Percentiles rank a stretch among this genome's conserved stretches.
These are phyloP conservation scores for Suillus subalutaceus DNA, from an alignment of 768 basidiomycete species.

Conservation along the genomic window DNA sequence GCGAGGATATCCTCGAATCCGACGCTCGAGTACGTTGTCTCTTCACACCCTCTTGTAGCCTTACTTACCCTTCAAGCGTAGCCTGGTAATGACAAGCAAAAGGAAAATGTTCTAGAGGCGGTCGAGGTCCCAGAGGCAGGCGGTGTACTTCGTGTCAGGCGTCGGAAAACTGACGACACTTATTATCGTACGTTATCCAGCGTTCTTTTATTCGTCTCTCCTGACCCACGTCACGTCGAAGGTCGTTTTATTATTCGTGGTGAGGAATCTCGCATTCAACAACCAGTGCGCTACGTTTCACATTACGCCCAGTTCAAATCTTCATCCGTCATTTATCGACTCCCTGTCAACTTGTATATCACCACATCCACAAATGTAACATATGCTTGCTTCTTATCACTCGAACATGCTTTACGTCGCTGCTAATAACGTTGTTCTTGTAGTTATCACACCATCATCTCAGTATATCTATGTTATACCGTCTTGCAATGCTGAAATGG, in stretches of 20 bases:
- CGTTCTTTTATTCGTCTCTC: neutral
- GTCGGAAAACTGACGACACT: neutral
- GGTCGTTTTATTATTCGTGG: neutral
- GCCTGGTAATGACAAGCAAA: neutral
- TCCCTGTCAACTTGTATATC: neutral
- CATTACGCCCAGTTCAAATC: neutral
- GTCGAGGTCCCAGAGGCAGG: neutral
- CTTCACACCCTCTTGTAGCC: neutral
- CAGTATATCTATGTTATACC: neutral
- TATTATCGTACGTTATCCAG: constrained; percentile 5
- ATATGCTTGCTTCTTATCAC: neutral
- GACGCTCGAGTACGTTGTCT: neutral
- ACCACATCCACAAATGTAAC: neutral
- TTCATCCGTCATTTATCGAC: neutral
- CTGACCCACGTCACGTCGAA: neutral
- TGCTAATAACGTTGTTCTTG: neutral
- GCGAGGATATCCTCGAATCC: neutral
- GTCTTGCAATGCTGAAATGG: neutral
- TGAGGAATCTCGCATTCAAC: neutral
- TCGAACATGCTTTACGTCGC: neutral
- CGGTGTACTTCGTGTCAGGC: neutral
- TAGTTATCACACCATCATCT: neutral
- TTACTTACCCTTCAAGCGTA: neutral
- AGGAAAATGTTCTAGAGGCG: neutral
- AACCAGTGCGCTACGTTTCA: neutral